Base-by-base conservation (phyloP, 106 monocot species). In the Gastrodia elata region DNA sequence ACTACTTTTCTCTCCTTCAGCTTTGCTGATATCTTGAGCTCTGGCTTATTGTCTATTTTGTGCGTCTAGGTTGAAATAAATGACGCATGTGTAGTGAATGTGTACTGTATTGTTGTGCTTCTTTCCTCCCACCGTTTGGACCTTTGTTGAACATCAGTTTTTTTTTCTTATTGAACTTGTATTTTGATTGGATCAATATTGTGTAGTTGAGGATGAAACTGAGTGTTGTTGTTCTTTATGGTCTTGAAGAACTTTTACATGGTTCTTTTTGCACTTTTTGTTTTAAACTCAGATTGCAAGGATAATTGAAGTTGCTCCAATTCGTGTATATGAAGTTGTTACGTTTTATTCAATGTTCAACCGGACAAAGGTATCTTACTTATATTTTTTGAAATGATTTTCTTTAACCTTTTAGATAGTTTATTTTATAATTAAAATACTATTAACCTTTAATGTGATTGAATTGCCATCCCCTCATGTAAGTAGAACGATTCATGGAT, bases 261-360 rank as follows among this genome's bases (percentile, higher is more conserved):
- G 20, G 36, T 20, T 67, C 67, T 67, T 11, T 40, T 69, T 6
- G 32, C 32, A 61, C 3, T 32, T 25, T 61, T 61, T 13, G 27
- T 39, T 39, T 1, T 40, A 39, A 40, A 22, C 69, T 25, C 86
- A 94, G 94, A 75, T 97, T 41, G 90, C 96, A 80, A 90, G 90
- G 73, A 59, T 92, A 41, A 79, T 97, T 64, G 90, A 86, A 83
- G 92, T 97, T 76, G 92, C 96, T 75, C 96, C 92, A 6, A 92
- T 97, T 75, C 87, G 92, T 36, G 90, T 97, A 9, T 97, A 97
- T 74, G 96, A 92, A 84, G 96, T 97, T 79, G 90, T 92, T 30
- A 97, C 92, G 41, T 97, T 97, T 82, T 97, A 92, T 80, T 84
- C 96, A 38, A 97, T 97, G 96, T 97, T 97, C 78, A 97, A 97